phyloP scores from a whole-genome alignment of 768 basidiomycete genomes.

The Holtermanniella nyarrowii region DNA sequence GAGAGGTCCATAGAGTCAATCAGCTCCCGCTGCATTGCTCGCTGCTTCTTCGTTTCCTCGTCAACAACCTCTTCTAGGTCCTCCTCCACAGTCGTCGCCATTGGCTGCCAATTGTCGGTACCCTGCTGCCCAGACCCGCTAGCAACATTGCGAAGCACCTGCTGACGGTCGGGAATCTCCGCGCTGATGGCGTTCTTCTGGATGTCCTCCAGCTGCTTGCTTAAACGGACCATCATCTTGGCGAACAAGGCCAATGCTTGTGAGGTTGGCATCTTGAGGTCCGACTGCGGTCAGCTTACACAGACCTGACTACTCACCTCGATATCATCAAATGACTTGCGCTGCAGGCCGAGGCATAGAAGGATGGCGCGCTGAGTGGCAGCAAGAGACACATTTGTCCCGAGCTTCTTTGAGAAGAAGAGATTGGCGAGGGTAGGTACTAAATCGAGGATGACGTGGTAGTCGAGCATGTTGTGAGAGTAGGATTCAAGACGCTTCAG shows the following conservation, averaged over 20 bases:
- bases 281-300: conserved; percentile 46
- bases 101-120: conserved; percentile 45
- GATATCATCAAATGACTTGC: conserved; percentile 78
- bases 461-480: conserved; percentile 81
- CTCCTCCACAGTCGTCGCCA: conserved; percentile 49
- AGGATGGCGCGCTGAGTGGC: conserved; percentile 87
- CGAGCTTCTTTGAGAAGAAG: conserved; percentile 62
- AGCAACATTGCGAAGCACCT: conserved; percentile 22
- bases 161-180: conserved; percentile 42
- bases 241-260: conserved; percentile 84
- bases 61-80: conserved; percentile 71
- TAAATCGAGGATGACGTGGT: conserved; percentile 88
- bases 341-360: conserved; percentile 76
- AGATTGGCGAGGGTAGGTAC: conserved; percentile 70
- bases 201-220: conserved; percentile 61
- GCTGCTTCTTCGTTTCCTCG: conserved; percentile 47
- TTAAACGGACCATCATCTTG: conserved; percentile 78
- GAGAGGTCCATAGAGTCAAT: conserved; percentile 76
- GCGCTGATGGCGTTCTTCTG: conserved; percentile 67
- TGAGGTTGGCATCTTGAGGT: conserved; percentile 71
- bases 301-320: conserved; percentile 50
- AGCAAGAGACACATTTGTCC: conserved; percentile 58
- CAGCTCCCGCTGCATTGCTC: conserved; percentile 64
- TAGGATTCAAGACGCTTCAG: conserved; percentile 92
- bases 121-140: conserved; percentile 2